phyloP scores from a whole-genome alignment of 1,284 basidiomycete genomes.

The Tilletia horrida region DNA sequence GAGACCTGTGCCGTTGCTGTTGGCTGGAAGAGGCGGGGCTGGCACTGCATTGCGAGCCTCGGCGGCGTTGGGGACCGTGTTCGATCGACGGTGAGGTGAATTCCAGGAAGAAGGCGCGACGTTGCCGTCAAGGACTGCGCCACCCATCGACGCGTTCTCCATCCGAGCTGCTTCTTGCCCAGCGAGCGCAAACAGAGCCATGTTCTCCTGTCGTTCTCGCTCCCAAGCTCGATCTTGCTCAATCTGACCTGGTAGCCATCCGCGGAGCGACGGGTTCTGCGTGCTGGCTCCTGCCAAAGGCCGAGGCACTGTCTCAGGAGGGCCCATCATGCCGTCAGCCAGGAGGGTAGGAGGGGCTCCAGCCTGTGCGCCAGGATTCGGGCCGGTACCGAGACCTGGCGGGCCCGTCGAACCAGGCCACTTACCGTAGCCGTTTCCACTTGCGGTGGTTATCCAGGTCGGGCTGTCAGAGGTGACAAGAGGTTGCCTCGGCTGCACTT shows the following conservation, averaged over 20 bases:
- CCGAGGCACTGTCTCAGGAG: not conserved
- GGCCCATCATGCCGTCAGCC: too few species aligned
- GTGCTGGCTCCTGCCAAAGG: not conserved
- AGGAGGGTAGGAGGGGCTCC: too few species aligned
- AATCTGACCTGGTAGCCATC: not conserved
- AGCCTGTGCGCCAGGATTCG: not conserved
- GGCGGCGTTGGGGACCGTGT: not conserved
- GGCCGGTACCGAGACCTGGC: not conserved
- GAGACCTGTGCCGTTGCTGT: not conserved
- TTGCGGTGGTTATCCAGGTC: constrained; percentile 5
- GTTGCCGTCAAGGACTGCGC: not conserved
- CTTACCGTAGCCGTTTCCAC: not conserved
- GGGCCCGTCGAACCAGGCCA: not conserved
- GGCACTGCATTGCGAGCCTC: not conserved
- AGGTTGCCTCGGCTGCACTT: not conserved
- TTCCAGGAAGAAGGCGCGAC: not conserved
- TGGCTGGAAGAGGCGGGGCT: not conserved
- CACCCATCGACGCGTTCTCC: not conserved
- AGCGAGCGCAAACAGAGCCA: constrained; percentile 8
- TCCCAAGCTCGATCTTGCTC: not conserved
- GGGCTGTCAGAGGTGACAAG: not conserved
- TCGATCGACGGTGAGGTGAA: not conserved
- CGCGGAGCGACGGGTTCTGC: not conserved
- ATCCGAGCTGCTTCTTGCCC: not conserved
- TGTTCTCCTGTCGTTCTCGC: not conserved